Percentiles rank a stretch among this genome's conserved stretches.
Conservation (phyloP, 2,329 filamentous ascomycete genomes). For the Berkeleyomyces rouxiae region DNA sequence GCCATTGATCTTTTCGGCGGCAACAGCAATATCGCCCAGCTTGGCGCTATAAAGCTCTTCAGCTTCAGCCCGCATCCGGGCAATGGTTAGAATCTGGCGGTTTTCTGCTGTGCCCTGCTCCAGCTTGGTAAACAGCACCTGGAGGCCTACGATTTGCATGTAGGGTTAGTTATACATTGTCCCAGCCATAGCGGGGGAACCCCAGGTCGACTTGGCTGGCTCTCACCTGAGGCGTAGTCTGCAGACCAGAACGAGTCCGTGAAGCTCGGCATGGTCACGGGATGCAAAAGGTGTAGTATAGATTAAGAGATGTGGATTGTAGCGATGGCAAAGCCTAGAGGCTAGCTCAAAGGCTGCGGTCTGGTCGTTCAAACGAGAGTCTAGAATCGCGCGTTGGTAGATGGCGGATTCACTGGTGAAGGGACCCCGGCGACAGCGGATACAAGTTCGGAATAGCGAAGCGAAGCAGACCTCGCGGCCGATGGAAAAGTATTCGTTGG, state of each 20-base stretch:
- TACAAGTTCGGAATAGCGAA: background rate
- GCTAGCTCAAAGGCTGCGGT: background rate
- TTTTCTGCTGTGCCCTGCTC: slow-evolving; percentile 94
- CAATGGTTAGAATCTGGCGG: slow-evolving; percentile 79
- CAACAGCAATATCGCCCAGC: slow-evolving; percentile 64
- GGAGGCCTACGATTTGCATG: slow-evolving; percentile 43
- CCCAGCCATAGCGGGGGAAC: background rate
- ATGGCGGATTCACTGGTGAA: background rate
- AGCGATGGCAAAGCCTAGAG: background rate
- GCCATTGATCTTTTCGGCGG: slow-evolving; percentile 63
- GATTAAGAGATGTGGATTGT: background rate
- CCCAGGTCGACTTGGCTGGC: background rate
- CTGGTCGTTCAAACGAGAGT: background rate
- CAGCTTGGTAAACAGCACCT: slow-evolving; percentile 88
- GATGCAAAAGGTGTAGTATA: background rate
- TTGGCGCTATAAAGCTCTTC: slow-evolving; percentile 77
- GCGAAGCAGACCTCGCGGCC: background rate
- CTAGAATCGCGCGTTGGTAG: background rate
- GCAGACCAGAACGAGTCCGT: slow-evolving; percentile 94
- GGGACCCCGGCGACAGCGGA: background rate
- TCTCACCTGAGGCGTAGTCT: slow-evolving; percentile 83
- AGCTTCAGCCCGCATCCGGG: slow-evolving; percentile 85
- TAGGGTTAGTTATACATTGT: background rate
- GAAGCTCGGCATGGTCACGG: slow-evolving; percentile 61
- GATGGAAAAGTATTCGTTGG: background rate